Evolutionary conservation across 75 land plant species (phyloP).

Genomic region (Picea glauca): DNA sequence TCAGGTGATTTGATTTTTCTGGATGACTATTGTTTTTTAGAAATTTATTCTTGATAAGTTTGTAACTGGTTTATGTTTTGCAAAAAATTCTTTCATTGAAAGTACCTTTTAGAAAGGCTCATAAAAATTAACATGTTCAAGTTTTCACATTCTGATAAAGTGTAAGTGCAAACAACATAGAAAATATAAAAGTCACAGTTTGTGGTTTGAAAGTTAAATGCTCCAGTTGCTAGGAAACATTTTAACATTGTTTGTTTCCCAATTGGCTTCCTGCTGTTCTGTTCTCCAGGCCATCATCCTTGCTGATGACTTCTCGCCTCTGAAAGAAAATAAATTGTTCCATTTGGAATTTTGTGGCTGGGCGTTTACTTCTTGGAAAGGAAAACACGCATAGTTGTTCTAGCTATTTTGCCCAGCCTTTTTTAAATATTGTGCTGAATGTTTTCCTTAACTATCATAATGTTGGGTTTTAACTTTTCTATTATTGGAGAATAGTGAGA

Average conservation of each 20-base stretch:
- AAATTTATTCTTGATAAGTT: neutral
- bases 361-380: neutral
- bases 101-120: neutral
- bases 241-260: neutral
- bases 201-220: neutral
- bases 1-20: slow-evolving; percentile 48
- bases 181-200: neutral
- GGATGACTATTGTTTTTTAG: neutral
- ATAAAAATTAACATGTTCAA: neutral
- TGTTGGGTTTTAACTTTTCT: neutral
- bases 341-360: neutral
- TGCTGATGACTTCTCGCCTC: neutral
- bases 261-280: too few relatives aligned
- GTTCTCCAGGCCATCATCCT: neutral
- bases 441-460: neutral
- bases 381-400: neutral
- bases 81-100: neutral
- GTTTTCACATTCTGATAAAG: neutral
- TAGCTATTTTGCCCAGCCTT: neutral
- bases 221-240: too few relatives aligned
- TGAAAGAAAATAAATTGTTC: neutral
- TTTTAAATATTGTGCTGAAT: neutral
- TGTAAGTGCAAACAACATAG: too few relatives aligned
- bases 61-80: neutral
- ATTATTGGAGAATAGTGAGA: neutral